Evolutionary conservation across 129 eudicot genomes (phyloP).

Genomic region (Flaveria brownii): DNA sequence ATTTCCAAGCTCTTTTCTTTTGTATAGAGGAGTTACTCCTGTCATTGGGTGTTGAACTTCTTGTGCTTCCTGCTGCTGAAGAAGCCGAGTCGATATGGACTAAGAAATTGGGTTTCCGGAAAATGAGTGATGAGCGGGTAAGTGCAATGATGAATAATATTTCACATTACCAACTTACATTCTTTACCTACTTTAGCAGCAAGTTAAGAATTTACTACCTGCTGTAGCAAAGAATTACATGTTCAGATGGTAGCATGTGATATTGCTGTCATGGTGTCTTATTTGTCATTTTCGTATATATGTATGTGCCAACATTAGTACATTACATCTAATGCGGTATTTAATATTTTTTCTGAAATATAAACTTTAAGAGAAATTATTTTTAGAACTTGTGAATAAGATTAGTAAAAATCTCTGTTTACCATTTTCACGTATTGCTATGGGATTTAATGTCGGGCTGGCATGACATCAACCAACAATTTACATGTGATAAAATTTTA

Average conservation of each 20-base stretch:
- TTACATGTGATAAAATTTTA: too few relatives aligned
- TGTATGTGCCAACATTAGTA: neutral
- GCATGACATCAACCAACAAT: too few relatives aligned
- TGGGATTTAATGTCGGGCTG: too few relatives aligned
- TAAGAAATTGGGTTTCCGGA: slow-evolving; percentile 77
- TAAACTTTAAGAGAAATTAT: neutral
- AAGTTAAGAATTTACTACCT: neutral
- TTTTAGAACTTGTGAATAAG: neutral
- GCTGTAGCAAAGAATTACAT: neutral
- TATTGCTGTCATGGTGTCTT: neutral
- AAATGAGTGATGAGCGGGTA: slow-evolving; percentile 78
- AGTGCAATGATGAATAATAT: slow-evolving; percentile 34
- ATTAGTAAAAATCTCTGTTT: neutral
- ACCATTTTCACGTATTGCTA: neutral
- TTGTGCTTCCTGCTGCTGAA: slow-evolving; percentile 98
- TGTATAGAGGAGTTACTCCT: slow-evolving; percentile 72
- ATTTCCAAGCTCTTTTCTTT: slow-evolving; percentile 72
- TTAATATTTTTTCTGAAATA: too few relatives aligned
- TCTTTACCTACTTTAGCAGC: neutral
- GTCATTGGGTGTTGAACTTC: slow-evolving; percentile 68
- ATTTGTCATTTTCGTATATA: too few relatives aligned
- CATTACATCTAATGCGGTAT: neutral
- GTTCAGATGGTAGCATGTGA: neutral
- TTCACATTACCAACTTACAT: neutral
- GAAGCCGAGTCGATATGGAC: slow-evolving; percentile 94